Base-by-base conservation (phyloP, 345 rosid genomes). In the Draba incana region DNA sequence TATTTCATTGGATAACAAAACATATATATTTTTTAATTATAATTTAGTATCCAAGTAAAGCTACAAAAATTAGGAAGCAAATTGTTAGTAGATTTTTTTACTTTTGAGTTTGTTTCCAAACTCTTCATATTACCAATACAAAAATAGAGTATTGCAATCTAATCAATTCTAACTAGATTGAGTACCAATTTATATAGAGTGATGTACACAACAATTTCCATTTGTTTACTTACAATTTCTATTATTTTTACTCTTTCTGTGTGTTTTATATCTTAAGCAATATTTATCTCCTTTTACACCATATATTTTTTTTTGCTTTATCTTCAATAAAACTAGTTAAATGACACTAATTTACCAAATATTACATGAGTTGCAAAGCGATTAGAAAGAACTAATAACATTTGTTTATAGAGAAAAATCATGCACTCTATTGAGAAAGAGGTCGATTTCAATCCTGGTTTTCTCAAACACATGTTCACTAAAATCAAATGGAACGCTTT, bases 401-500 rank as follows among this genome's bases (percentile, higher is more conserved):
- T 20, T 20, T 27, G 30, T 27, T 79, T 20, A 20, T 20, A 20
- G 20, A 20, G 20, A 20, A 20, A 20, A 20, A 20, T 20, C 20
- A 20, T 20, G 20, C 20, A 20, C 20, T 20, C 20, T 20, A 20
- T 20, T 6, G 83, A 79, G 59, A 86, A 84, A 79, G 69, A 84
- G 44, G 88, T 82, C 2, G 97, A 88, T 39, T 83, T 92, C 79
- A 88, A 88, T 67, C 79, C 84, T 0, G 90, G 85, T 51, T 89
- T 86, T 68, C 87, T 88, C 69, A 72, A 43, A 23, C 84, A 84
- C 79, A 84, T 88, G 78, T 82, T 86, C 55, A 31, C 80, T 1
- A 89, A 92, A 80, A 79, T 88, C 75, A 85, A 88, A 23, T 88
- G 97, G 98, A 81, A 85, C 46, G 87, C 95, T 5, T 79, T 89